Percentiles rank a stretch among this genome's conserved stretches.
Conservation (phyloP, 345 rosid species). For the Eucalyptus cladocalyx region DNA sequence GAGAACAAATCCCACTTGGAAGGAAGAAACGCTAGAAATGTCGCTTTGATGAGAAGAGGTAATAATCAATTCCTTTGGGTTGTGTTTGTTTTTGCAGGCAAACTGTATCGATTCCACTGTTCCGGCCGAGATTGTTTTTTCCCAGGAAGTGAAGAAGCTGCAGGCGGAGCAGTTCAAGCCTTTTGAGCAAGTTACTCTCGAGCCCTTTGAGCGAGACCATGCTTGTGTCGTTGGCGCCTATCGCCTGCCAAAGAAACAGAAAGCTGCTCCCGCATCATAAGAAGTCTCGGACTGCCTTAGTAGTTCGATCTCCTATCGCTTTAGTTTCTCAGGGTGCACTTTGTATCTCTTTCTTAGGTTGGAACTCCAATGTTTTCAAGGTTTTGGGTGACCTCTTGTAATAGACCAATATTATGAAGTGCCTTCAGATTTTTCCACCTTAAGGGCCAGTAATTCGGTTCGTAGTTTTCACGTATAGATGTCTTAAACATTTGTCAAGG, state of each 20-base stretch:
- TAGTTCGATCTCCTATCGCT: neutral
- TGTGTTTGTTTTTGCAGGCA: conserved; percentile 28
- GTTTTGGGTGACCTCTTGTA: neutral
- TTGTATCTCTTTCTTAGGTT: neutral
- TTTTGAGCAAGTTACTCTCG: conserved; percentile 78
- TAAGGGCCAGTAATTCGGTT: neutral
- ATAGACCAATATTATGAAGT: neutral
- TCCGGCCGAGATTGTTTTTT: conserved; percentile 78
- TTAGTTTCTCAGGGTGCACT: neutral
- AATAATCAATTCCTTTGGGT: neutral
- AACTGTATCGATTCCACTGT: conserved; percentile 92
- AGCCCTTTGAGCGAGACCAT: conserved; percentile 95
- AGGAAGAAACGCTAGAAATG: neutral
- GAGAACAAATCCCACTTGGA: neutral
- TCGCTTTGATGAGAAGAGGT: neutral
- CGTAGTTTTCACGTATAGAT: neutral
- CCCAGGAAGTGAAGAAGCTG: conserved; percentile 80
- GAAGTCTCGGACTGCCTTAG: neutral
- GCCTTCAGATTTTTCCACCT: neutral
- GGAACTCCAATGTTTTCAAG: neutral
- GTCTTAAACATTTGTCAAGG: neutral
- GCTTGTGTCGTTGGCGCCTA: conserved; percentile 91
- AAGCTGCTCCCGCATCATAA: conserved; percentile 8
- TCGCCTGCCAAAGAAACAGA: conserved; percentile 80
- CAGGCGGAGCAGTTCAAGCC: conserved; percentile 86